Percentiles rank a stretch among this genome's conserved stretches.
Conservation (phyloP, 2,329 filamentous ascomycete genomes). For the Albophoma yamanashiensis region DNA sequence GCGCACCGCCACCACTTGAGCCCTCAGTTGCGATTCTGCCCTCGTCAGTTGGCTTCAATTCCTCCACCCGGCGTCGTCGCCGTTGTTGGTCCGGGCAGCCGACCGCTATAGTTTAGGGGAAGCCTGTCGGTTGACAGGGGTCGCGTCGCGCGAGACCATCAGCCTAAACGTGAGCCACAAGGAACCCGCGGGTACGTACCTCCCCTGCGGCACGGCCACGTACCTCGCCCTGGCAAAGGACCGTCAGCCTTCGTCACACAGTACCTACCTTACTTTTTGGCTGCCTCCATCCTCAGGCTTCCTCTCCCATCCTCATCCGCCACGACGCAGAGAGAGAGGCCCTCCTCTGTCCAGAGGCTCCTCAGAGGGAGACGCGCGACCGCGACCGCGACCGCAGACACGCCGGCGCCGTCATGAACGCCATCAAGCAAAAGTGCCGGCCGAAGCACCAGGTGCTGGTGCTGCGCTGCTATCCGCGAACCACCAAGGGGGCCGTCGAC, state of each 20-base stretch:
- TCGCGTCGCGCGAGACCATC: background rate
- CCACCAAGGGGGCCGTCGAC: slow-evolving; percentile 81
- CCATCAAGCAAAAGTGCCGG: slow-evolving; percentile 58
- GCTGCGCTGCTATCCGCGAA: slow-evolving; percentile 91
- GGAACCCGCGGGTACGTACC: background rate
- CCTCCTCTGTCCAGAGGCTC: background rate
- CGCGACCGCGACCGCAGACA: background rate
- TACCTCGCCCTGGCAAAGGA: background rate
- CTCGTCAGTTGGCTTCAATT: too few species aligned
- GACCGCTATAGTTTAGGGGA: background rate
- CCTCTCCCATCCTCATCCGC: background rate
- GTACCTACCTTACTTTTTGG: background rate
- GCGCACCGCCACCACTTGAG: background rate
- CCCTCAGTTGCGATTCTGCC: background rate
- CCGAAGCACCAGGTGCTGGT: slow-evolving; percentile 96
- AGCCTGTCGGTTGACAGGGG: background rate
- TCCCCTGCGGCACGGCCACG: background rate
- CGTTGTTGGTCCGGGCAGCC: background rate
- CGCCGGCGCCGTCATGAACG: slow-evolving; percentile 46
- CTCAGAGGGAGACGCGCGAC: background rate
- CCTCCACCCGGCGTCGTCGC: too few species aligned
- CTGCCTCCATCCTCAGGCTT: background rate
- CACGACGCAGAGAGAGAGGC: background rate
- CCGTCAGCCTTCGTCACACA: background rate
- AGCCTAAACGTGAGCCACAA: background rate